A percentile compares a stretch with the other conserved stretches of the same genome.
phyloP scores from a whole-genome alignment of 169 alveolate genomes.

The Toxoplasma gondii region DNA sequence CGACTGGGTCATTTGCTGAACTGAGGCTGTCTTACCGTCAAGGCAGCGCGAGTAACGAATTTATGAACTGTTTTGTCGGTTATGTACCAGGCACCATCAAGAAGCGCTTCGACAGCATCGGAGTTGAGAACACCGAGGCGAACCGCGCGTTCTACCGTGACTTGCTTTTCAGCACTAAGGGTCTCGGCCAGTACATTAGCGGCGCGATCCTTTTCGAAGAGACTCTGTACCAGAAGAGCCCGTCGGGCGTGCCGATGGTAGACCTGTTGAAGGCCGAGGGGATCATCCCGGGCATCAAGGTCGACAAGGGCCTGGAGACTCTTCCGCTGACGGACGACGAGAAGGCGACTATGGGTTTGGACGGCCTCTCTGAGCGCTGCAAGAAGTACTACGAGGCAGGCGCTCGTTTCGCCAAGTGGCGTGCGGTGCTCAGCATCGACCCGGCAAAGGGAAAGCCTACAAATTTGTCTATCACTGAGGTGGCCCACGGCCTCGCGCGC shows the following conservation, averaged over 20 bases:
- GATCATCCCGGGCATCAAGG: slow-evolving; percentile 95
- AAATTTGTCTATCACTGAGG: slow-evolving; percentile 91
- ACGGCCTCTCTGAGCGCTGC: slow-evolving; percentile 97
- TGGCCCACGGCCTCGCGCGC: slow-evolving; percentile 98
- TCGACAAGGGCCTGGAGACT: slow-evolving; percentile 94
- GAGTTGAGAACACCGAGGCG: slow-evolving; percentile 94
- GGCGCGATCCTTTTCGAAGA: slow-evolving; percentile 99
- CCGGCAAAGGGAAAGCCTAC: slow-evolving; percentile 91
- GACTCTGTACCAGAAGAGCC: slow-evolving; percentile 94
- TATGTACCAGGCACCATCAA: slow-evolving; percentile 86
- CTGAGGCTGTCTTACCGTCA: too few species aligned
- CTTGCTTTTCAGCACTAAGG: slow-evolving; percentile 91
- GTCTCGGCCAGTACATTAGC: slow-evolving; percentile 93
- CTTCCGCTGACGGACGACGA: slow-evolving; percentile 93
- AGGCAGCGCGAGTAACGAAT: too few species aligned
- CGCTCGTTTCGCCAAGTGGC: slow-evolving; percentile 99
- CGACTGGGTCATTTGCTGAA: too few species aligned
- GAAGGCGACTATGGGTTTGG: slow-evolving; percentile 92
- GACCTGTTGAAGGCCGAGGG: slow-evolving; percentile 89
- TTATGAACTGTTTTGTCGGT: neutral
- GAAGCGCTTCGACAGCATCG: slow-evolving; percentile 93
- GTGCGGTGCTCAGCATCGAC: slow-evolving; percentile 97
- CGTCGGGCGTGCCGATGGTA: slow-evolving; percentile 86
- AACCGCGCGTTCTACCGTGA: slow-evolving; percentile 97
- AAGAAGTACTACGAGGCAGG: slow-evolving; percentile 96